Evolutionary conservation across 495 filamentous ascomycete genomes (phyloP), one percentile per base, ranked within the genome.

Genomic region (Chaetomium cochliodes): DNA sequence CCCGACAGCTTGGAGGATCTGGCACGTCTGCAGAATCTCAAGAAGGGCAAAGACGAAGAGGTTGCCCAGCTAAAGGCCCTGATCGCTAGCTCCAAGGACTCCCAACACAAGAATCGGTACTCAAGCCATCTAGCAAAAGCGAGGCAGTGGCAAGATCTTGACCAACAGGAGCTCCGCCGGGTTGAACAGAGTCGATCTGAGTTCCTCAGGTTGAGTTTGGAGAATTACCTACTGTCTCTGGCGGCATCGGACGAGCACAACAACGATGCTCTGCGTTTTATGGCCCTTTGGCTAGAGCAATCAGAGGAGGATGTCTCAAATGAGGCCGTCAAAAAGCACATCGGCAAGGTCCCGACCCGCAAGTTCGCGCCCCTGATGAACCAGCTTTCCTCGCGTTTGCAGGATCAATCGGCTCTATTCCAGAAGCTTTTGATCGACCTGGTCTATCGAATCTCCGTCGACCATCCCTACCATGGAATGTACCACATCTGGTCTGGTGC

Each of bases 311-410:
- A 83, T 4, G 84, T 86, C 39, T 88, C 90, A 4, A 97, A 97
- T 68, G 80, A 82, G 37, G 89, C 91, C 4, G 93, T 96, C 26
- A 81, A 79, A 49, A 84, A 82, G 67, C 79, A 90, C 69, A 81
- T 98, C 47, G 65, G 75, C 22, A 78, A 85, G 51, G 94, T 98
- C 1, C 88, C 92, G 20, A 96, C 90, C 56, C 82, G 90, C 46
- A 99, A 99, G 67, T 97, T 99, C 72, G 94, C 90, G 2, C 77
- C 90, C 20, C 76, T 98, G 62, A 96, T 96, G 89, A 99, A 97
- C 71, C 94, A 99, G 73, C 85, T 98, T 20, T 92, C 92, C 4
- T 98, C 94, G 15, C 88, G 94, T 23, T 80, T 98, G 16, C 86
- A 96, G 56, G 86, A 93, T 67, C 81, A 85, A 26, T 80, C 83